Evolutionary conservation across 169 alveolate genomes (phyloP).

Genomic region (Cryptosporidium xiaoi): DNA sequence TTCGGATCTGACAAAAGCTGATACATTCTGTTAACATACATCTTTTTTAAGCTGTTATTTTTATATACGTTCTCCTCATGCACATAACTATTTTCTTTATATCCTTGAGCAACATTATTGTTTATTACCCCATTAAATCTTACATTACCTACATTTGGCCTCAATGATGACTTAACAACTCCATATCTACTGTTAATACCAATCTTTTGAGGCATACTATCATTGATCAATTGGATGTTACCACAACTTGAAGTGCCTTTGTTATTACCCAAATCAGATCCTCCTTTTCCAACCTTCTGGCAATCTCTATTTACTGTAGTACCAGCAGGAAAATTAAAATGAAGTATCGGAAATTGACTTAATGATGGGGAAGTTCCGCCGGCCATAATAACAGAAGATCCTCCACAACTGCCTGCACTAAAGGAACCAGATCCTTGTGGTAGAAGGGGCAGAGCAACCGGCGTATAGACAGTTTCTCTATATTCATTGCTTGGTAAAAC

Average conservation of each 20-base stretch:
- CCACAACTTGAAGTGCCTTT: background rate
- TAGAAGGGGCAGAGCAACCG: conserved; percentile 31
- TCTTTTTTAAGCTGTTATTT: background rate
- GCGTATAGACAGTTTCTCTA: conserved; percentile 51
- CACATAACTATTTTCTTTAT: conserved; percentile 16
- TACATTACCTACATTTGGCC: conserved; percentile 4
- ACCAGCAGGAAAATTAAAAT: background rate
- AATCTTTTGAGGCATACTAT: conserved; percentile 1
- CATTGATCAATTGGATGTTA: background rate
- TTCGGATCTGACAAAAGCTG: conserved; percentile 58
- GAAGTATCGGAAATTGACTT: conserved; percentile 9
- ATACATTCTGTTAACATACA: conserved; percentile 50
- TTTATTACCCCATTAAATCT: background rate
- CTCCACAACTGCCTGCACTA: background rate
- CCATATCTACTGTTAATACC: conserved; percentile 7
- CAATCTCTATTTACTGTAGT: background rate
- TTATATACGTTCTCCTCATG: background rate
- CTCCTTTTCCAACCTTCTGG: too few relatives aligned
- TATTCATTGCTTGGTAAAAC: conserved; percentile 18
- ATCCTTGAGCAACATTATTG: background rate
- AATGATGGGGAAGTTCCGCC: background rate
- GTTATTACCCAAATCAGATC: background rate
- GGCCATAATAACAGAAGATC: background rate
- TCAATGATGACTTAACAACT: conserved; percentile 16
- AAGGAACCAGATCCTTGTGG: background rate